These are phyloP conservation scores for Eremothecium coryli DNA, from an alignment of 1,139 yeast genomes.

Conservation along the genomic window DNA sequence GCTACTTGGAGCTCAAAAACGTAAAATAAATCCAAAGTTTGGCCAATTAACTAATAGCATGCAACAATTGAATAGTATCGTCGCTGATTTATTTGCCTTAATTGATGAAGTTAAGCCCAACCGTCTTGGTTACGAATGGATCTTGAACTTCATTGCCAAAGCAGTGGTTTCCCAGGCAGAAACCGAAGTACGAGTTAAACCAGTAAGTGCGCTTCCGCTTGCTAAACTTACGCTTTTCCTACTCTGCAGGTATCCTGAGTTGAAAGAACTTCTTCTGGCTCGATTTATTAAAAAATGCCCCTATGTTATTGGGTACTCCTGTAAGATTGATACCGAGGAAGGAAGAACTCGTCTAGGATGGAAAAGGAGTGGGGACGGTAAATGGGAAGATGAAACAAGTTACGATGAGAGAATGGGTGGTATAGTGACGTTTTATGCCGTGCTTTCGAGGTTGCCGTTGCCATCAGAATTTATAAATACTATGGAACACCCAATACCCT, in stretches of 20 bases:
- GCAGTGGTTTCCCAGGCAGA: conserved; percentile 87
- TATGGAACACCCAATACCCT: conserved; percentile 44
- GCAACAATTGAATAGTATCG: conserved; percentile 47
- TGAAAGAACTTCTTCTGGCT: conserved; percentile 61
- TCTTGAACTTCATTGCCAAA: conserved; percentile 73
- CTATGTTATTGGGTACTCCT: conserved; percentile 68
- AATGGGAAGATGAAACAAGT: conserved; percentile 70
- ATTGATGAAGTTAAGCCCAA: conserved; percentile 40
- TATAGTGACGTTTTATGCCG: conserved; percentile 71
- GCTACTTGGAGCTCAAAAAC: conserved; percentile 39
- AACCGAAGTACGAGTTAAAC: conserved; percentile 75
- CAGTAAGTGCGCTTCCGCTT: conserved; percentile 71
- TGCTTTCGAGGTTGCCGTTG: conserved; percentile 43
- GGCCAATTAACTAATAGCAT: conserved; percentile 80
- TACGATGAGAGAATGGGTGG: conserved; percentile 86
- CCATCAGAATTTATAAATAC: conserved; percentile 24
- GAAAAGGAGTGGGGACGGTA: conserved; percentile 49
- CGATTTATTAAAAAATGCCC: conserved; percentile 91
- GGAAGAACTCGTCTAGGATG: conserved; percentile 86
- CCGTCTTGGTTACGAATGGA: conserved; percentile 56
- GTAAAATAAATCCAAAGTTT: conserved; percentile 77
- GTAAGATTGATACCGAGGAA: conserved; percentile 68
- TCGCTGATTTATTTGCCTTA: conserved; percentile 41
- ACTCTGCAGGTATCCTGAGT: conserved; percentile 50
- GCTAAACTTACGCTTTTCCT: conserved; percentile 56